These are phyloP conservation scores for Kuraishia cidri DNA, from an alignment of 805 yeast species.

Conservation along the genomic window DNA sequence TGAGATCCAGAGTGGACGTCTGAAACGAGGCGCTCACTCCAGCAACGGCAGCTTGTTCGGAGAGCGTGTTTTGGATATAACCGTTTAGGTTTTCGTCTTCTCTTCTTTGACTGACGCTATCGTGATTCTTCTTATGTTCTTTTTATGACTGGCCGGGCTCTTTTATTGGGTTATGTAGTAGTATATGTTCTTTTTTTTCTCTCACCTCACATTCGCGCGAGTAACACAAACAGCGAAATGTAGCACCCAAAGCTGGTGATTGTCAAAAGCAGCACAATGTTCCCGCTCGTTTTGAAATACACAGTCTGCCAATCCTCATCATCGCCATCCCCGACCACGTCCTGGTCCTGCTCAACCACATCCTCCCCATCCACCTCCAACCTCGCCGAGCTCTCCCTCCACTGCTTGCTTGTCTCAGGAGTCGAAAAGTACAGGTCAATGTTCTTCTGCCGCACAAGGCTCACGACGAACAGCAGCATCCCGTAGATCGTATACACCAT, in stretches of 20 bases:
- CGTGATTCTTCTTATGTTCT: too few relatives aligned
- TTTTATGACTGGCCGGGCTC: too few relatives aligned
- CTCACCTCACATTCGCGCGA: constrained; percentile 31
- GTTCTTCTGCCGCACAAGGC: constrained; percentile 21
- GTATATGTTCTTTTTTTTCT: too few relatives aligned
- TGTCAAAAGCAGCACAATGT: constrained; percentile 43
- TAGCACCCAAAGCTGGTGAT: constrained; percentile 42
- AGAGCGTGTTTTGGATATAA: too few relatives aligned
- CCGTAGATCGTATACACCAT: constrained; percentile 59
- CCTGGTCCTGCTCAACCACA: constrained; percentile 6
- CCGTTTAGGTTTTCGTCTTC: too few relatives aligned
- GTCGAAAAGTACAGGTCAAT: constrained; percentile 21
- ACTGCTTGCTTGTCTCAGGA: constrained; percentile 3
- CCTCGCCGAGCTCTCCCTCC: constrained; percentile 10
- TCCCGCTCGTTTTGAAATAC: constrained; percentile 53
- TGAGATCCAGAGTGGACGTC: too few relatives aligned
- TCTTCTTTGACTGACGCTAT: too few relatives aligned
- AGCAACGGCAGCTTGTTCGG: too few relatives aligned
- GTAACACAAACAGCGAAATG: constrained; percentile 38
- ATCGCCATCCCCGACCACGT: constrained; percentile 3
- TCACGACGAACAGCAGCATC: constrained; percentile 27
- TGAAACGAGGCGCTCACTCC: too few relatives aligned
- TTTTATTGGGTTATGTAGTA: too few relatives aligned
- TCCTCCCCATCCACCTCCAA: too few relatives aligned
- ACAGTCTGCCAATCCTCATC: constrained; percentile 8